phyloP scores from a whole-genome alignment of 2,329 filamentous ascomycete genomes.

The Cadophora malorum region DNA sequence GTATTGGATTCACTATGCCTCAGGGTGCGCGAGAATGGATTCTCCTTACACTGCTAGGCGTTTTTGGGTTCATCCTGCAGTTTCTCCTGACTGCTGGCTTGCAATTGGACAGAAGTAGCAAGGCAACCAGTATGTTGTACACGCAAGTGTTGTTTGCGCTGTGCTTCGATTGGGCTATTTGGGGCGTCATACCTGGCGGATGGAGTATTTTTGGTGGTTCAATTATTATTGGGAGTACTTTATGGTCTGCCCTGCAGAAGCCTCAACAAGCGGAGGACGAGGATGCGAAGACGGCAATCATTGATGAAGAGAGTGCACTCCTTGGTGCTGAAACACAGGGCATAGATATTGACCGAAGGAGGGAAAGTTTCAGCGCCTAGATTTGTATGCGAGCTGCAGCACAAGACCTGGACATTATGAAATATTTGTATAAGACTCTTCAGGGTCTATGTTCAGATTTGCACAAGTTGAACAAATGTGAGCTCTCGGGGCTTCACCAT shows the following conservation, averaged over 20 bases:
- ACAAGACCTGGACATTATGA: neutral
- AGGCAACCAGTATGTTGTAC: constrained; percentile 68
- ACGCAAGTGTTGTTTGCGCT: constrained; percentile 72
- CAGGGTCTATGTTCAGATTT: neutral
- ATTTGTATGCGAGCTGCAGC: neutral
- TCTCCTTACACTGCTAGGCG: constrained; percentile 71
- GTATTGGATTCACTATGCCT: constrained; percentile 54
- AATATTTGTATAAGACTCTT: neutral
- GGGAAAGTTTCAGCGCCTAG: constrained; percentile 31
- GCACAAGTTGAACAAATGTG: neutral
- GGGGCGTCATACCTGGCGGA: constrained; percentile 40
- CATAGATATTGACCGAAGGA: constrained; percentile 28
- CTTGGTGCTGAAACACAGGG: constrained; percentile 34
- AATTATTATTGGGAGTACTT: constrained; percentile 43
- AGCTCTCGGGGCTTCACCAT: neutral
- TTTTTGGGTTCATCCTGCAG: constrained; percentile 83
- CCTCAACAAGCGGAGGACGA: constrained; percentile 8
- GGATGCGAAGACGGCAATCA: constrained; percentile 6
- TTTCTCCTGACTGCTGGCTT: constrained; percentile 83
- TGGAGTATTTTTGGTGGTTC: constrained; percentile 43
- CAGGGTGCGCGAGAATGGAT: constrained; percentile 58
- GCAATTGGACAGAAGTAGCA: constrained; percentile 46
- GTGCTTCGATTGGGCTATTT: constrained; percentile 43
- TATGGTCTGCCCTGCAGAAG: constrained; percentile 43
- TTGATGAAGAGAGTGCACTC: constrained; percentile 43